Base-by-base conservation (phyloP, 495 filamentous ascomycete genomes). In the Delitschia confertaspora region DNA sequence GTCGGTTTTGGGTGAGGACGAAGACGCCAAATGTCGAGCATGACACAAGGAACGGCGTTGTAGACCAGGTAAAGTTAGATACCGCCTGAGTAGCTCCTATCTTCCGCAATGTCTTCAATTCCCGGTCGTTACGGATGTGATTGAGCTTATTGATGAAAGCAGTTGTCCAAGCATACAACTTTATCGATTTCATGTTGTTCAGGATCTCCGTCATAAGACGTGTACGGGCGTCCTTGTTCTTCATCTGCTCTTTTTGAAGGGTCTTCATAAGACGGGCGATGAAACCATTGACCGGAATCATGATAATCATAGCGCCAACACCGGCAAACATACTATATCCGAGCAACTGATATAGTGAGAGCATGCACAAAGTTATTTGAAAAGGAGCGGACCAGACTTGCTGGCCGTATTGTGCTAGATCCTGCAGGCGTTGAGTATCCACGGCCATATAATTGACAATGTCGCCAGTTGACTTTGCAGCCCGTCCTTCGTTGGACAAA, bases 371-470 rank as follows among this genome's bases (percentile, higher is more conserved):
- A 20, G 75, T 67, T 48, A 99, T 99, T 65, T 99, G 93, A 64
- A 95, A 93, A 3, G 93, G 93, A 2, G 93, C 93, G 35, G 87
- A 94, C 82, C 89, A 91, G 7, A 94, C 67, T 64, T 95, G 88
- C 56, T 88, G 87, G 24, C 85, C 88, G 58, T 85, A 99, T 56
- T 96, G 93, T 2, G 88, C 88, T 39, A 99, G 67, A 66, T 99
- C 93, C 51, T 95, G 83, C 29, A 99, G 72, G 22, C 93, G 77
- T 59, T 96, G 91, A 32, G 88, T 88, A 62, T 99, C 93, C 16
- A 96, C 88, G 18, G 93, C 91, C 86, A 96, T 96, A 60, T 93
- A 85, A 55, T 96, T 99, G 53, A 99, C 93, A 63, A 96, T 95
- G 61, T 99, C 93, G 34, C 93, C 93, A 1, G 93, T 96, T 2